A percentile compares a stretch with the other conserved stretches of the same genome.
Evolutionary conservation across 305 asterid species (phyloP).

Genomic region (Fraxinus albicans): DNA sequence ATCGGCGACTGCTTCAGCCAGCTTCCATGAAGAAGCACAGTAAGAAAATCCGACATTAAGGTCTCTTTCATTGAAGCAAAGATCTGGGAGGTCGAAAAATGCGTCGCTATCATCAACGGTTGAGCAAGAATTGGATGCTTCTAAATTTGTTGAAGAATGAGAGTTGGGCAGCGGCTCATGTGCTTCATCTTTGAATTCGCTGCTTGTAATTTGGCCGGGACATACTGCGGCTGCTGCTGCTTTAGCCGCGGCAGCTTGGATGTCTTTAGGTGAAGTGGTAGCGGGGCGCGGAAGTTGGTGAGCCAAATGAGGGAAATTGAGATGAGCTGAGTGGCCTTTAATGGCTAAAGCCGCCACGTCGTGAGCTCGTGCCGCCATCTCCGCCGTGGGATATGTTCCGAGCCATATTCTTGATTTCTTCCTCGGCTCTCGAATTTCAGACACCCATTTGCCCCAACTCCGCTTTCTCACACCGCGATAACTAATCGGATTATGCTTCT

Average conservation of each 20-base stretch:
- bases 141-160: slow-evolving; percentile 51
- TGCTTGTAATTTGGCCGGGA: slow-evolving; percentile 18
- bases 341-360: slow-evolving; percentile 90
- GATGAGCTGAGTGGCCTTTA: slow-evolving; percentile 73
- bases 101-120: slow-evolving; percentile 60
- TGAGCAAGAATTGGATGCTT: slow-evolving; percentile 43
- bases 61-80: slow-evolving; percentile 37
- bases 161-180: slow-evolving; percentile 26
- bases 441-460: slow-evolving; percentile 95
- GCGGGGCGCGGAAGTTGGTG: slow-evolving; percentile 68
- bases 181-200: slow-evolving; percentile 25
- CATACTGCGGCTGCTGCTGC: slow-evolving; percentile 38
- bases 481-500: background rate
- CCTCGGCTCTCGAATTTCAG: slow-evolving; percentile 85
- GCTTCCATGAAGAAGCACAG: slow-evolving; percentile 55
- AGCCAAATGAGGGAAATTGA: slow-evolving; percentile 79
- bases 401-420: slow-evolving; percentile 96
- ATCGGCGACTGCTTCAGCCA: slow-evolving; percentile 59
- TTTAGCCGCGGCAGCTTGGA: slow-evolving; percentile 80
- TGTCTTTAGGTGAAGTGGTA: slow-evolving; percentile 68
- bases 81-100: slow-evolving; percentile 76
- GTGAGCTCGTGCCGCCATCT: slow-evolving; percentile 98
- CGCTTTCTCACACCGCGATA: slow-evolving; percentile 85
- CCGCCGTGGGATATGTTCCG: slow-evolving; percentile 30
- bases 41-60: slow-evolving; percentile 32